These are phyloP conservation scores for Fusarium foetens DNA, from an alignment of 2,329 filamentous ascomycete species.

Conservation along the genomic window DNA sequence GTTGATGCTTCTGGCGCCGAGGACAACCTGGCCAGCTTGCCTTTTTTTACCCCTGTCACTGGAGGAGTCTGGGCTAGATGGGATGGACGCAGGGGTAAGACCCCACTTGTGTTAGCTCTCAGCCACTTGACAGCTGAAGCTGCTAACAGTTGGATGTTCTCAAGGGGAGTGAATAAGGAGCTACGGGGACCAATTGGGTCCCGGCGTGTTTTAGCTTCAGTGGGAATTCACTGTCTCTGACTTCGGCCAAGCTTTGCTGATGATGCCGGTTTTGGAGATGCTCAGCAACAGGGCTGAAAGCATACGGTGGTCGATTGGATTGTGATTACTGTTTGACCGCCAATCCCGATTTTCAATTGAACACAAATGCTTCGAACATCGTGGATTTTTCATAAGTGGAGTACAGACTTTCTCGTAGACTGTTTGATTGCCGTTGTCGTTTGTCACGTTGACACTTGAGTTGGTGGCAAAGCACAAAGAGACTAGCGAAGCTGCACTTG, in stretches of 20 bases:
- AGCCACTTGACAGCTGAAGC: slow-evolving; percentile 36
- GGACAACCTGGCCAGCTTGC: slow-evolving; percentile 44
- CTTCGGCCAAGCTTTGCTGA: neutral
- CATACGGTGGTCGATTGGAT: neutral
- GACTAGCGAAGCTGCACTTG: neutral
- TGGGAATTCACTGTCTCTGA: neutral
- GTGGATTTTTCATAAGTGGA: neutral
- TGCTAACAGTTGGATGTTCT: slow-evolving; percentile 29
- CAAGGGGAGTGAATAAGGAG: neutral
- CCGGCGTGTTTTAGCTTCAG: slow-evolving; percentile 9
- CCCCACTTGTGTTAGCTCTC: slow-evolving; percentile 33
- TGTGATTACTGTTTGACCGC: neutral
- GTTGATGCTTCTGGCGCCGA: slow-evolving; percentile 34
- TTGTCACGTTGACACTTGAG: neutral
- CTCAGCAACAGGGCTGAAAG: slow-evolving; percentile 1
- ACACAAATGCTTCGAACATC: neutral
- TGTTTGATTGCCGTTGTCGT: neutral
- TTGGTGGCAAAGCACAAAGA: neutral
- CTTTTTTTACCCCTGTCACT: slow-evolving; percentile 33
- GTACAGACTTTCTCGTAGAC: neutral
- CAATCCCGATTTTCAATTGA: neutral
- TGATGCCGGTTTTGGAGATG: slow-evolving; percentile 1
- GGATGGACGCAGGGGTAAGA: slow-evolving; percentile 41
- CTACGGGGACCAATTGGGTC: slow-evolving; percentile 10
- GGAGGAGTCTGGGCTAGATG: slow-evolving; percentile 3